Evolutionary conservation across 2,329 filamentous ascomycete genomes (phyloP).

Genomic region (Arthrobotrys iridis): DNA sequence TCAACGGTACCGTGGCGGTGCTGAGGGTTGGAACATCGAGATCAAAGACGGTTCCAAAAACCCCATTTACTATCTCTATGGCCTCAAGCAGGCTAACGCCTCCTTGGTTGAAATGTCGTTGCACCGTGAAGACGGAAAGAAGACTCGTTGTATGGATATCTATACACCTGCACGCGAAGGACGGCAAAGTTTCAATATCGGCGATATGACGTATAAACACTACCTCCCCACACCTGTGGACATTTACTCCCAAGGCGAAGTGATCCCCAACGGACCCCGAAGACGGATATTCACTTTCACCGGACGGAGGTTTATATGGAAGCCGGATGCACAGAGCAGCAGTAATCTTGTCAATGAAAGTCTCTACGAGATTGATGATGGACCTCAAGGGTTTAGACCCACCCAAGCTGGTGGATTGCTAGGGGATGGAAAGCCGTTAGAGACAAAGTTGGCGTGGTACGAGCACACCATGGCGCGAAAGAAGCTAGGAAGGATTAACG

Average conservation of each 20-base stretch:
- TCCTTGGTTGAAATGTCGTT: slow-evolving; percentile 48
- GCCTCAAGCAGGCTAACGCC: slow-evolving; percentile 46
- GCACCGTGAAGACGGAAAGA: slow-evolving; percentile 51
- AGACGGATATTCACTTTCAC: slow-evolving; percentile 49
- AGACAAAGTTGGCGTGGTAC: slow-evolving; percentile 50
- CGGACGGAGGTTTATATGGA: slow-evolving; percentile 49
- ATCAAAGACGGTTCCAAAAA: slow-evolving; percentile 52
- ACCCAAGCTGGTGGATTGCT: slow-evolving; percentile 32
- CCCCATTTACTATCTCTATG: slow-evolving; percentile 51
- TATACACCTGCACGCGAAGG: slow-evolving; percentile 41
- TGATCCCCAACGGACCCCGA: slow-evolving; percentile 30
- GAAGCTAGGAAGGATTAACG: slow-evolving; percentile 46
- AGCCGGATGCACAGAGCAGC: slow-evolving; percentile 36
- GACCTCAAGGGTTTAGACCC: slow-evolving; percentile 31
- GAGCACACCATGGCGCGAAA: slow-evolving; percentile 49
- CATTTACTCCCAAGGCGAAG: slow-evolving; percentile 45
- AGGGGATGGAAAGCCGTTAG: slow-evolving; percentile 44
- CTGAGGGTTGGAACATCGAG: slow-evolving; percentile 51
- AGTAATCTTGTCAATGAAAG: slow-evolving; percentile 36
- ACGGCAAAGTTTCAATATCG: slow-evolving; percentile 36
- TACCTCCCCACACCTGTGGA: slow-evolving; percentile 47
- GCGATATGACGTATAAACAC: slow-evolving; percentile 50
- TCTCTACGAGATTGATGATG: slow-evolving; percentile 49
- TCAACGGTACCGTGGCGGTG: slow-evolving; percentile 44
- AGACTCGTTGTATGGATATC: slow-evolving; percentile 50